Percentiles rank a stretch among this genome's conserved stretches.
These are phyloP conservation scores for Trypanosoma lewisi DNA, from an alignment of 208 protist species.

Conservation along the genomic window DNA sequence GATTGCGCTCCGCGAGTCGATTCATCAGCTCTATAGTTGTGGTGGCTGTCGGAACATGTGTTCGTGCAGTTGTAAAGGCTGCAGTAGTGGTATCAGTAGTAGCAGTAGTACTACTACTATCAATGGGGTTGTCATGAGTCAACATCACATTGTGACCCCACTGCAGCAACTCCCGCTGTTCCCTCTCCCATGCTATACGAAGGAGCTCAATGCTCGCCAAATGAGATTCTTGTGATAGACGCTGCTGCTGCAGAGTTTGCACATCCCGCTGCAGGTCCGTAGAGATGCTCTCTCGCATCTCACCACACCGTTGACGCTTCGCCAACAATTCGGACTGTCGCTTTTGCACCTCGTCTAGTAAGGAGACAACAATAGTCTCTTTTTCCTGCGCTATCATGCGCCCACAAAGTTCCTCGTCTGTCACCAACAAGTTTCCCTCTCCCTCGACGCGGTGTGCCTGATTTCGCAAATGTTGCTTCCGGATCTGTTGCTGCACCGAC, in stretches of 20 bases:
- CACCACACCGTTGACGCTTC: constrained; percentile 24
- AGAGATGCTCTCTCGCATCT: constrained; percentile 28
- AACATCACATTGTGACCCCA: constrained; percentile 25
- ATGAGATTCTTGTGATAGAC: constrained; percentile 42
- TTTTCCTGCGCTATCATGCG: constrained; percentile 48
- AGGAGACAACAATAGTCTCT: constrained; percentile 25
- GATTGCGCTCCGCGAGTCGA: constrained; percentile 9
- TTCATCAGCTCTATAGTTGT: constrained; percentile 34
- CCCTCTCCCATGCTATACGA: constrained; percentile 48
- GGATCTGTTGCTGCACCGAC: constrained; percentile 20
- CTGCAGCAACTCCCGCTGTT: constrained; percentile 51
- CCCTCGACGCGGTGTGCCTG: constrained; percentile 10
- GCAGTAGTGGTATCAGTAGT: constrained; percentile 14
- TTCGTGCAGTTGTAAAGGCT: constrained; percentile 23
- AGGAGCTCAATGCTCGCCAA: constrained; percentile 44
- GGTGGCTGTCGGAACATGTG: constrained; percentile 34
- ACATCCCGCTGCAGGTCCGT: constrained; percentile 30
- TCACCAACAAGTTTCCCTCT: constrained; percentile 11
- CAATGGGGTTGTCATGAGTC: constrained; percentile 3
- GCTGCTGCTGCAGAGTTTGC: constrained; percentile 40
- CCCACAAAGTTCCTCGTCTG: constrained; percentile 19
- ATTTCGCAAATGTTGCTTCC: constrained; percentile 10
- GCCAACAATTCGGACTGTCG: constrained; percentile 8
- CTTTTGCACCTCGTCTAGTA: constrained; percentile 29
- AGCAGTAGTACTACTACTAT: no score